Conservation (phyloP, 1,284 basidiomycete genomes). For the Ceratobasidium theobromae region DNA sequence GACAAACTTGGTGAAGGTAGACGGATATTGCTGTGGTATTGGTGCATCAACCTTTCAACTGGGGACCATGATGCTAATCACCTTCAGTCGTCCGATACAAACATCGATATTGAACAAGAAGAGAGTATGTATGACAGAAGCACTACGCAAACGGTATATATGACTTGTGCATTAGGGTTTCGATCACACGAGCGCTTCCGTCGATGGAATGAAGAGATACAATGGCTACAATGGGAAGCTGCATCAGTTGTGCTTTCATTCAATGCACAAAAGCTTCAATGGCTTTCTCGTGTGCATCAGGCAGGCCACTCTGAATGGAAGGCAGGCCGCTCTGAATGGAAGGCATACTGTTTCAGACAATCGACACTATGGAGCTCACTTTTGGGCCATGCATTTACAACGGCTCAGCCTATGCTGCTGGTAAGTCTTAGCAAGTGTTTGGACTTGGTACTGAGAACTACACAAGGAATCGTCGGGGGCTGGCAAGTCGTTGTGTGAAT, state of each 20-base stretch:
- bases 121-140: background rate
- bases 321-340: background rate
- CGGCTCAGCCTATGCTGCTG: too few relatives aligned
- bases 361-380: too few relatives aligned
- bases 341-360: background rate
- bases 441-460: too few relatives aligned
- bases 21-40: background rate
- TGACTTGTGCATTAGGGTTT: background rate
- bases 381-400: too few relatives aligned
- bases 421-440: too few relatives aligned
- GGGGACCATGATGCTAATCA: background rate
- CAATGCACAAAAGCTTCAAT: background rate
- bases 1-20: background rate
- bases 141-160: too few relatives aligned
- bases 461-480: too few relatives aligned
- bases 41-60: background rate
- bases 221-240: background rate
- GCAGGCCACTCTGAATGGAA: background rate
- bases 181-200: background rate
- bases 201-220: background rate
- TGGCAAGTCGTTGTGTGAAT: too few relatives aligned
- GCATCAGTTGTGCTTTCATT: background rate
- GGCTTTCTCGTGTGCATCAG: background rate
- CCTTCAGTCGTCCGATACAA: background rate
- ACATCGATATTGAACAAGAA: background rate